A percentile compares a stretch with the other conserved stretches of the same genome.
phyloP scores from a whole-genome alignment of 768 basidiomycete species.

The Leccinum subgranulosum region DNA sequence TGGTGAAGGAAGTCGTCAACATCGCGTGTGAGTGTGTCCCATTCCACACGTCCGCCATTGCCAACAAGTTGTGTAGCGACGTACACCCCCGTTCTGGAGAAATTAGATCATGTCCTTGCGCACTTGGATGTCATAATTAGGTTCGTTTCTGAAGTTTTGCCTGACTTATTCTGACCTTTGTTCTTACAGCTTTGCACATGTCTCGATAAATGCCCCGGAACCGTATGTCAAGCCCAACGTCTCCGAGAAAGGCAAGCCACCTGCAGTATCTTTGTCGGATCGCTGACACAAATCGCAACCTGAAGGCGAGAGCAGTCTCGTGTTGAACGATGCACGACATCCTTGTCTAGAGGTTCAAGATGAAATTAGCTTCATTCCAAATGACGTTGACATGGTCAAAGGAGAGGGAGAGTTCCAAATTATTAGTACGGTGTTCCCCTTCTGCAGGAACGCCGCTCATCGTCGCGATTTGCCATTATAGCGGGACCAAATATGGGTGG shows the following conservation, averaged over 20 bases:
- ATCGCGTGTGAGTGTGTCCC: conserved; percentile 70
- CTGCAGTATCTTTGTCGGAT: not conserved
- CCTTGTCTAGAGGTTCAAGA: conserved; percentile 97
- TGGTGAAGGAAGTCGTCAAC: conserved; percentile 90
- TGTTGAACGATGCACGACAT: conserved; percentile 85
- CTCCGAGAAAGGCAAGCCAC: conserved; percentile 61
- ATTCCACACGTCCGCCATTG: not conserved
- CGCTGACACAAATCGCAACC: not conserved
- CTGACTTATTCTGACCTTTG: not conserved
- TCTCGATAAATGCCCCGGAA: conserved; percentile 81
- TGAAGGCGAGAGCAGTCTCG: conserved; percentile 73
- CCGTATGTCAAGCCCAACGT: conserved; percentile 87
- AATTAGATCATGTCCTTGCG: conserved; percentile 78
- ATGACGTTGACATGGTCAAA: conserved; percentile 93
- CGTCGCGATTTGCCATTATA: conserved; percentile 24
- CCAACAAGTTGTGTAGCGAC: conserved; percentile 55
- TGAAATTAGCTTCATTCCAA: conserved; percentile 91
- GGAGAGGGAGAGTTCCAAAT: conserved; percentile 94
- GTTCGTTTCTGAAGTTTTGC: conserved; percentile 36
- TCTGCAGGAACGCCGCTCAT: not conserved
- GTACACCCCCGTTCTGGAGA: conserved; percentile 86
- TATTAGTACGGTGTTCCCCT: conserved; percentile 59
- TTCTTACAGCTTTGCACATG: conserved; percentile 76
- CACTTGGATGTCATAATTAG: conserved; percentile 90
- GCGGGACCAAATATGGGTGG: conserved; percentile 99